Conservation (phyloP, 495 filamentous ascomycete genomes). For the Lentithecium fluviatile region DNA sequence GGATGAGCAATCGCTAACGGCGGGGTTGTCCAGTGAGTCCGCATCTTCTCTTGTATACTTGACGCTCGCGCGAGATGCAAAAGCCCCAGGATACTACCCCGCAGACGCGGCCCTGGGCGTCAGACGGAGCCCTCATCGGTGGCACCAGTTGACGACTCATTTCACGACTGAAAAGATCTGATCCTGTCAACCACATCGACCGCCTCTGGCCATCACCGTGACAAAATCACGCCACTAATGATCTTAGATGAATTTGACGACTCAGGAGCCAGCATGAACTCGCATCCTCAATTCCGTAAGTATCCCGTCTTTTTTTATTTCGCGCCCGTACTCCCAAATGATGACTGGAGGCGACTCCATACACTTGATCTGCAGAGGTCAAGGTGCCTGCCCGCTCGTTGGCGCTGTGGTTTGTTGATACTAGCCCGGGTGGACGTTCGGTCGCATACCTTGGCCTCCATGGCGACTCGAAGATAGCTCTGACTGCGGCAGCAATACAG, state of each 20-base stretch:
- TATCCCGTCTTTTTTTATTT: not conserved
- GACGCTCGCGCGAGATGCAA: too few species aligned
- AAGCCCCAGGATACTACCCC: not conserved
- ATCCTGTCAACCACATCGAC: not conserved
- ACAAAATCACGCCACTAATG: too few species aligned
- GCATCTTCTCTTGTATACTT: too few species aligned
- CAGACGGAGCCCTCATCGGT: not conserved
- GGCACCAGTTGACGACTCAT: not conserved
- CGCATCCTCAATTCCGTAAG: too few species aligned
- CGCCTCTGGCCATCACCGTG: too few species aligned
- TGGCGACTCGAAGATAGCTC: not conserved
- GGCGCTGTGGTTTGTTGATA: not conserved
- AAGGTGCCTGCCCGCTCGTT: not conserved
- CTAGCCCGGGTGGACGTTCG: not conserved
- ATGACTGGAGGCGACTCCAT: not conserved
- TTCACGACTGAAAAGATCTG: slow-evolving; percentile 6
- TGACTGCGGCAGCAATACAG: not conserved
- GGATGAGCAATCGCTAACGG: too few species aligned
- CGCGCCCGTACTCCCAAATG: not conserved
- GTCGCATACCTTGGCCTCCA: not conserved
- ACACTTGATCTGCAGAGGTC: slow-evolving; percentile 1
- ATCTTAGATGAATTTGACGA: too few species aligned
- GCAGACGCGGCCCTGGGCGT: not conserved
- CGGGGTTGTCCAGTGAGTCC: too few species aligned
- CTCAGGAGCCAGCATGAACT: too few species aligned